Percentiles rank a stretch among this genome's conserved stretches.
phyloP scores from a whole-genome alignment of 2,329 filamentous ascomycete species.

The Pseudogymnoascus sp. region DNA sequence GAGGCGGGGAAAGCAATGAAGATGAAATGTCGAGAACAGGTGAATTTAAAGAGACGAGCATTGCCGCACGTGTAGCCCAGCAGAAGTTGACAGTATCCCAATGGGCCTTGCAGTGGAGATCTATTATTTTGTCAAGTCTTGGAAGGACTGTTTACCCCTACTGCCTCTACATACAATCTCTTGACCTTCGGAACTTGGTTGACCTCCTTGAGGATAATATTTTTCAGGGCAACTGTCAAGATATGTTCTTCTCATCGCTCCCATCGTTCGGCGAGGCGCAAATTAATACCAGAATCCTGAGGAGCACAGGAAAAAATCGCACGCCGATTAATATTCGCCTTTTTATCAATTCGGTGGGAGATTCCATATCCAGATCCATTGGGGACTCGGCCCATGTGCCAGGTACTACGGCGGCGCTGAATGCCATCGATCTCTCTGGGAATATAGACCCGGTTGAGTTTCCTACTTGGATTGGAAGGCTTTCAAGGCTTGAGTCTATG shows the following conservation, averaged over 20 bases:
- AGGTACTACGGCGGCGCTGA: slow-evolving; percentile 43
- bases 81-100: slow-evolving; percentile 30
- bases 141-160: slow-evolving; percentile 59
- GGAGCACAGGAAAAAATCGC: slow-evolving; percentile 19
- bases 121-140: slow-evolving; percentile 58
- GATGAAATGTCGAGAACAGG: slow-evolving; percentile 25
- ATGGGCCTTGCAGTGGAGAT: slow-evolving; percentile 60
- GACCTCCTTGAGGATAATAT: slow-evolving; percentile 49
- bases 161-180: slow-evolving; percentile 55
- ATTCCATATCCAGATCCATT: slow-evolving; percentile 47
- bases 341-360: slow-evolving; percentile 43
- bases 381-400: slow-evolving; percentile 31
- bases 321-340: slow-evolving; percentile 29
- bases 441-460: slow-evolving; percentile 45
- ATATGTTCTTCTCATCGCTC: slow-evolving; percentile 32
- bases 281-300: slow-evolving; percentile 19
- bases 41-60: slow-evolving; percentile 14
- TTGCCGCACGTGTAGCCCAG: slow-evolving; percentile 14
- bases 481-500: slow-evolving; percentile 50
- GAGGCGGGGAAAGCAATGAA: slow-evolving; percentile 36
- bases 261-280: slow-evolving; percentile 30
- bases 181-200: slow-evolving; percentile 55
- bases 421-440: slow-evolving; percentile 44
- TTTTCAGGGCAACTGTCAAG: slow-evolving; percentile 23
- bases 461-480: slow-evolving; percentile 48